Conservation (phyloP, 768 basidiomycete genomes). For the Suillus subalutaceus region DNA sequence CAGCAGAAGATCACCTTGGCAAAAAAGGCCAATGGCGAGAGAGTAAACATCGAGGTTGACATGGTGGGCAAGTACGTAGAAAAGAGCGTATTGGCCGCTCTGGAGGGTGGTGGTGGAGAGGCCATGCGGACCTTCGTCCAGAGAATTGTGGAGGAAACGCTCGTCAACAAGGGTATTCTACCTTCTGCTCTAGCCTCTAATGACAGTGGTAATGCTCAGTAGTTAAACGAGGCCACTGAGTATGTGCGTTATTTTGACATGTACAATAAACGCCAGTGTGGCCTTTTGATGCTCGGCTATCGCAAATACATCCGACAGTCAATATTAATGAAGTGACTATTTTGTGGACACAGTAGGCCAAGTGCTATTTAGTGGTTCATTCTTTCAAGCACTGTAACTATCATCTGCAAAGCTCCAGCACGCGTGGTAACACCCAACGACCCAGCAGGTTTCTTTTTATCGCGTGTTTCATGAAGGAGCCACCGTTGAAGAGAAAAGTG, state of each 20-base stretch:
- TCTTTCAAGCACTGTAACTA: constrained; percentile 14
- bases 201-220: neutral
- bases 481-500: constrained; percentile 52
- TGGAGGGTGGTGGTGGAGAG: constrained; percentile 56
- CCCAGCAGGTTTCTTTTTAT: constrained; percentile 1
- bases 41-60: constrained; percentile 94
- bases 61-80: constrained; percentile 92
- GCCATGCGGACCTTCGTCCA: constrained; percentile 54
- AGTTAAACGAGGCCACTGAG: neutral
- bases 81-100: constrained; percentile 75
- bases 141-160: constrained; percentile 57
- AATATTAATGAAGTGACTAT: neutral
- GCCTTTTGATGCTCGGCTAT: constrained; percentile 1
- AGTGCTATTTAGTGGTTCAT: constrained; percentile 9
- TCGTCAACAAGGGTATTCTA: constrained; percentile 53
- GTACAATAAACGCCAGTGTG: neutral
- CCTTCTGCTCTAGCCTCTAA: neutral
- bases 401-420: constrained; percentile 7
- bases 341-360: constrained; percentile 5
- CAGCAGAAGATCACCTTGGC: constrained; percentile 85
- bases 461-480: constrained; percentile 34
- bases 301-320: neutral
- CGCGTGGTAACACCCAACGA: constrained; percentile 1
- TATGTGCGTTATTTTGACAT: neutral
- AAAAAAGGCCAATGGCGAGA: constrained; percentile 72